Base-by-base conservation (phyloP, 2,329 filamentous ascomycete genomes). In the Verticillium dahliae region DNA sequence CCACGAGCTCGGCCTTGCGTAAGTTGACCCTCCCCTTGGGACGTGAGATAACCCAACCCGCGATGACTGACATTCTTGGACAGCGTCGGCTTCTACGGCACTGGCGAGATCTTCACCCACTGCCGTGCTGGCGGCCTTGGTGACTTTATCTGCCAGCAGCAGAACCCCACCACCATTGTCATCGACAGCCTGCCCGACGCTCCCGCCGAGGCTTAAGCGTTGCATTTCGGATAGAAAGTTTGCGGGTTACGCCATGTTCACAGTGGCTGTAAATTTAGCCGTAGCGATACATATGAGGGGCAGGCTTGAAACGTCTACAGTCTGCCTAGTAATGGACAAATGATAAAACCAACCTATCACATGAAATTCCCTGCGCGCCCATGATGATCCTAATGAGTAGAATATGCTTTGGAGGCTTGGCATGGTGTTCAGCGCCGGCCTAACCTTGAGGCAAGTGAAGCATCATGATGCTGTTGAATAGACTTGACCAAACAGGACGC, bases 1-100 rank as follows among this genome's bases (percentile, higher is more conserved):
- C 65, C 65, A 69, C 55, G 65, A 68, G 63, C 56, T 66, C 5
- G 66, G 61, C 57, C 1, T 57, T 60, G 66, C 61, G 69, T 69
- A 63, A 66, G 69, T 68, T 34, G 18, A 6, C 39, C 10, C 4
- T n/a, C 10, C 1, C 7, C 6, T 6, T 22, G 31, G 4, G n/a
- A 57, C n/a, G 55, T 27, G 7, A 9, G 33, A 34, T 5, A 7
- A 7, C 2, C 9, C 6, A 22, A 22, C 18, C 18, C 18, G 18
- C 18, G 18, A 22, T 22, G 3, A 33, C 14, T n/a, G 38, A 54
- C 33, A 1, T 35, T 13, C 7, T 13, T n/a, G 4, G 13, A 27
- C 11, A 35, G 6, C 41, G 27, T 63, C 34, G 66, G 65, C 22
- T 63, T 58, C 62, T 67, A 56, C 57, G 68, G 67, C 6, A 54